Percentiles rank a stretch among this genome's conserved stretches.
phyloP scores from a whole-genome alignment of 768 basidiomycete species.

The Collybia mongolica region DNA sequence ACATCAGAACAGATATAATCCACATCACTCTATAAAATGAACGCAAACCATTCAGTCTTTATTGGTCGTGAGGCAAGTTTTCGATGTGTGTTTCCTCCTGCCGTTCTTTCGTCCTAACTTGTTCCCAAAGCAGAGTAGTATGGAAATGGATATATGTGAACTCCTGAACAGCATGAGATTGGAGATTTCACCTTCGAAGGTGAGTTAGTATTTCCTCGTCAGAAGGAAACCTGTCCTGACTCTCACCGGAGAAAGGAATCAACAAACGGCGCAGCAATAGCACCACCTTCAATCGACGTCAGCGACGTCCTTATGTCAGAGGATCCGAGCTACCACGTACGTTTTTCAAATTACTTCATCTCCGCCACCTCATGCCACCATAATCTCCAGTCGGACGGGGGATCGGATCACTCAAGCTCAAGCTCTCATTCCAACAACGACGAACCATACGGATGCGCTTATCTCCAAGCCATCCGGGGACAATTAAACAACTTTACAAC shows the following conservation, averaged over 20 bases:
- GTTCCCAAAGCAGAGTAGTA: no score
- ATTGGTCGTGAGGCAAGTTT: no score
- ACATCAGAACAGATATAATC: no score
- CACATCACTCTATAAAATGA: no score
- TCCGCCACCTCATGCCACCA: background rate
- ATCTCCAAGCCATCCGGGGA: conserved; percentile 56
- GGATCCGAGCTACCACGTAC: conserved; percentile 42
- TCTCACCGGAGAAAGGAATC: conserved; percentile 44
- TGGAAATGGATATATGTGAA: conserved; percentile 51
- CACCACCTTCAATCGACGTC: background rate
- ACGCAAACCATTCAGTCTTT: no score
- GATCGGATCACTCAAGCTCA: conserved; percentile 43
- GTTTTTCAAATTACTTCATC: conserved; percentile 5
- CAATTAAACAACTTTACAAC: conserved; percentile 55
- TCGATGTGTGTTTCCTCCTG: no score
- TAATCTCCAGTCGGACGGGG: conserved; percentile 38
- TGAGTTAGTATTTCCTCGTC: conserved; percentile 23
- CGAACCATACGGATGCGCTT: conserved; percentile 54
- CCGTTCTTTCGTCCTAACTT: no score
- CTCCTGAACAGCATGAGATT: conserved; percentile 52
- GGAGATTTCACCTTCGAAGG: conserved; percentile 27
- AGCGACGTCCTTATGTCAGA: conserved; percentile 44
- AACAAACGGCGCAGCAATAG: conserved; percentile 28
- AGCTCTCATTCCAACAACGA: conserved; percentile 33
- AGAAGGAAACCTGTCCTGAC: conserved; percentile 11